phyloP scores from a whole-genome alignment of 352 stramenopile species.

The Pythium biforme region DNA sequence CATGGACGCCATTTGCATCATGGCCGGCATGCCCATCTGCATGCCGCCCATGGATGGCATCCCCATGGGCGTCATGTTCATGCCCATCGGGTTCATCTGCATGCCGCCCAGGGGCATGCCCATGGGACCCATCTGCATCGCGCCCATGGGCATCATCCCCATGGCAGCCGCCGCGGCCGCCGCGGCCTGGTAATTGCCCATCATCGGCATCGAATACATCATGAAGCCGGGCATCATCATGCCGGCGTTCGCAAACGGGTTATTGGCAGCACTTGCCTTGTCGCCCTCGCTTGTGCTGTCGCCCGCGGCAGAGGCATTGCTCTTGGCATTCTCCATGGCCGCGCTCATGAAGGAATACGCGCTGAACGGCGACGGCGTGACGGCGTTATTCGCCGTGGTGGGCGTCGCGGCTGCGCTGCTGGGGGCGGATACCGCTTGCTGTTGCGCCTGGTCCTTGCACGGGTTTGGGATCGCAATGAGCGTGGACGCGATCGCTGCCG shows the following conservation, averaged over 20 bases:
- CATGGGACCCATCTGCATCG: constrained; percentile 57
- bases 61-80: constrained; percentile 45
- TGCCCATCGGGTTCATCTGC: constrained; percentile 38
- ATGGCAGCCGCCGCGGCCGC: constrained; percentile 29
- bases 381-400: constrained; percentile 10
- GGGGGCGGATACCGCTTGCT: neutral
- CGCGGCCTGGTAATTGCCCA: constrained; percentile 45
- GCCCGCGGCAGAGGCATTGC: neutral
- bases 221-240: constrained; percentile 87
- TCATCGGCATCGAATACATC: constrained; percentile 82
- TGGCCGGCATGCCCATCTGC: constrained; percentile 28
- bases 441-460: constrained; percentile 16
- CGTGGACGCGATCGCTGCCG: constrained; percentile 30
- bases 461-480: constrained; percentile 37
- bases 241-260: constrained; percentile 24
- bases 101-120: constrained; percentile 30
- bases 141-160: constrained; percentile 45
- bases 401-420: neutral
- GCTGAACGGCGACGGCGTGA: constrained; percentile 28
- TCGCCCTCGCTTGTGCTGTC: constrained; percentile 15
- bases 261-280: neutral
- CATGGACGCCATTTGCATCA: constrained; percentile 35
- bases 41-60: constrained; percentile 25
- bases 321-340: constrained; percentile 8
- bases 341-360: constrained; percentile 27